Base-by-base conservation (phyloP, 768 basidiomycete genomes). In the Rhodocollybia butyracea region DNA sequence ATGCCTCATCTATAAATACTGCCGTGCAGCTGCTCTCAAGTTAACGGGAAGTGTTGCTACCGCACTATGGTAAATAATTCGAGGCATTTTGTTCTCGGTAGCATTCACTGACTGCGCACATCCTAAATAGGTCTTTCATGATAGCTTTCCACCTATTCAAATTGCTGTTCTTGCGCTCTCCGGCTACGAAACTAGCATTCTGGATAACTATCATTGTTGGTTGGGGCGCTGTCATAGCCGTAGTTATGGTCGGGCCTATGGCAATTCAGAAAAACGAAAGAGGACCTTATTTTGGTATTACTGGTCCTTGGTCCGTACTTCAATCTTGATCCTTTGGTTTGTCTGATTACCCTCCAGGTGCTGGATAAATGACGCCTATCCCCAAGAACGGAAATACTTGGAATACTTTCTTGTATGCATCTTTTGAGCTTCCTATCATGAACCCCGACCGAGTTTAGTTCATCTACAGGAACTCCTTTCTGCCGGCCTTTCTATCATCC, bases 281-380 rank as follows among this genome's bases (percentile, higher is more conserved):
- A 11, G 74, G 74, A 0, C 69, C 70, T 5, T 78, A 74, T 57
- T 78, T 75, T 50, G 75, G 76, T 2, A 67, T 73, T 2, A 66
- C 71, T 0, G 73, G 73, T 3, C 64, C 60, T 19, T 74, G 73
- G 76, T 63, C 34, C 39, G 55, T 40, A 15, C 24, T 17, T 39
- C 36, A 15, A 15, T 39, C 24, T 17, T 26, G 3, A 21, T 26
- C 8, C 6, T 21, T 46, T 11, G 3, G 13, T 2, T n/a, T 13
- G 22, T 0, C n/a, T 26, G 17, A 11, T 34, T 26, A 32, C 22
- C 45, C 40, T 21, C 12, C 29, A 61, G 61, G 55, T 78, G 76
- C 57, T 76, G 76, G 76, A 77, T 78, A 26, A 77, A 76, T 13
- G 31, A 58, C 5, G 55, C 52, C 3, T 78, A 78, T 58, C 71